Base-by-base conservation (phyloP, 345 rosid species). In the Gossypium bickii region DNA sequence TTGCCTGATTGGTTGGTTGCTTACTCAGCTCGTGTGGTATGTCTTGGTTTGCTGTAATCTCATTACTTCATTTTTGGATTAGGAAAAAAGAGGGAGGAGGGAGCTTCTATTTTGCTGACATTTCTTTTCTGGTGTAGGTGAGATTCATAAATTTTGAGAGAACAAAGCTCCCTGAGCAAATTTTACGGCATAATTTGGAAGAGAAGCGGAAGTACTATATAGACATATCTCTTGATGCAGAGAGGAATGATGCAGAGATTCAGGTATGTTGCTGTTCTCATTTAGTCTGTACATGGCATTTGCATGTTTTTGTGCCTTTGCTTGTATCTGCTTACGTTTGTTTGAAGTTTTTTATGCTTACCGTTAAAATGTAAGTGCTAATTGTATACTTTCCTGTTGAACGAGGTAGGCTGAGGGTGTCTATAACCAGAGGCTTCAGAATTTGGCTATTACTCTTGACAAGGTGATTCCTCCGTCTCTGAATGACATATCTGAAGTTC, bases 381-480 rank as follows among this genome's bases (percentile, higher is more conserved):
- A 82, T 70, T 17, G 64, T 67, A 12, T 48, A 2, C 72, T 83
- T 65, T 56, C 72, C 51, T 59, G 61, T 70, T 80, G 55, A 44
- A 64, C 67, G 78, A 27, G 24, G 64, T 88, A 96, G 99, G 99
- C 99, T 68, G 99, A 96, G 87, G 99, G 99, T 74, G 99, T 96
- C 74, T 93, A 91, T 84, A 96, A 96, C 82, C 99, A 96, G 91
- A 90, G 99, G 86, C 97, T 96, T 80, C 99, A 96, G 83, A 96
- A 96, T 86, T 79, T 96, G 88, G 99, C 99, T 45, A 85, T 92
- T 59, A 96, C 98, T 75, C 97, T 96, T 79, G 99, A 96, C 86
- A 96, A 96, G 98, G 99, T 96, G 79, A 77, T 63, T 81, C 52
- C 74, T 63, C 72, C 67, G 49, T 49, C 73, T 44, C 13, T 64